A percentile compares a stretch with the other conserved stretches of the same genome.
phyloP scores from a whole-genome alignment of 2,329 filamentous ascomycete genomes.

The Albophoma yamanashiensis region DNA sequence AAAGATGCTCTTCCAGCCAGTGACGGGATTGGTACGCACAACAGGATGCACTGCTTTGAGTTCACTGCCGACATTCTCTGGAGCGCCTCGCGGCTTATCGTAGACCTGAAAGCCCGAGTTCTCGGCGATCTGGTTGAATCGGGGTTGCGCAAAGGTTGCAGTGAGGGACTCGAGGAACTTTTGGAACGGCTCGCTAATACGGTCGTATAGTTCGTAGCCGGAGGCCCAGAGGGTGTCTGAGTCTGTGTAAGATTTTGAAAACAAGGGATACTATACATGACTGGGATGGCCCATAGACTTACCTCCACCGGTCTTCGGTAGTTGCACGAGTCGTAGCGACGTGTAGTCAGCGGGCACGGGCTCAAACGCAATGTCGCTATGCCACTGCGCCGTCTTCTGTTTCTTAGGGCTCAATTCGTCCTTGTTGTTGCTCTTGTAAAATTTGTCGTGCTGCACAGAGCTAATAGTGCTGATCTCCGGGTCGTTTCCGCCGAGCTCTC shows the following conservation, averaged over 20 bases:
- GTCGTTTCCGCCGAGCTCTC: slow-evolving; percentile 43
- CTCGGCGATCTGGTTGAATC: slow-evolving; percentile 37
- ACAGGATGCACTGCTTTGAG: slow-evolving; percentile 43
- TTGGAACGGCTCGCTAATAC: slow-evolving; percentile 44
- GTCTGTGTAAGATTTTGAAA: neutral
- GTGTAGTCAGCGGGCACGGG: slow-evolving; percentile 53
- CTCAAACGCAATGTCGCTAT: slow-evolving; percentile 57
- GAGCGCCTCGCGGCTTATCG: slow-evolving; percentile 31
- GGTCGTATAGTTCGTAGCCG: slow-evolving; percentile 56
- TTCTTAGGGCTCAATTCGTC: slow-evolving; percentile 20
- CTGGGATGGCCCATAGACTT: slow-evolving; percentile 10
- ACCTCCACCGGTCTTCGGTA: slow-evolving; percentile 44
- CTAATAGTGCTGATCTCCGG: slow-evolving; percentile 55
- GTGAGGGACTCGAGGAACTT: slow-evolving; percentile 48
- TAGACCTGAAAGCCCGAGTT: slow-evolving; percentile 34
- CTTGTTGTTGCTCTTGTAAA: slow-evolving; percentile 21
- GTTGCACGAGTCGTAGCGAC: slow-evolving; percentile 38
- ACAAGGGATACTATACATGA: neutral
- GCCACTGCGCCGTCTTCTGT: slow-evolving; percentile 42
- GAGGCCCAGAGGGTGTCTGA: slow-evolving; percentile 55
- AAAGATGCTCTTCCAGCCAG: slow-evolving; percentile 46
- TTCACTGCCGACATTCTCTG: slow-evolving; percentile 36
- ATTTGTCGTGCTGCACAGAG: slow-evolving; percentile 41
- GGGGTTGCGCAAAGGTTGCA: slow-evolving; percentile 39
- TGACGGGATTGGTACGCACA: slow-evolving; percentile 46